phyloP scores from a whole-genome alignment of 768 basidiomycete species.

The Hericium erinaceus region DNA sequence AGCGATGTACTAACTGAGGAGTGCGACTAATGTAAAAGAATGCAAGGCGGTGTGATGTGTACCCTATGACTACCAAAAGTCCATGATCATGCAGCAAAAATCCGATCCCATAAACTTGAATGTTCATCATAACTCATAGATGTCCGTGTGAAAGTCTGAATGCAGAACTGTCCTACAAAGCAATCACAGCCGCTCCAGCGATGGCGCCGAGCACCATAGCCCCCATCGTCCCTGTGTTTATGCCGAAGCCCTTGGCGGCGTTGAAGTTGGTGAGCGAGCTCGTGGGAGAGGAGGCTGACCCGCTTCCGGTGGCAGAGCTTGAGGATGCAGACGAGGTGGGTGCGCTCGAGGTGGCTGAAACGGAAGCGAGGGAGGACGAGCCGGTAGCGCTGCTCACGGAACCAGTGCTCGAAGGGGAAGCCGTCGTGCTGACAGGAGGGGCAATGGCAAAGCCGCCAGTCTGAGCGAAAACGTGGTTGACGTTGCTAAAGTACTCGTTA shows the following conservation, averaged over 20 bases:
- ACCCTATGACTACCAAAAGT: neutral
- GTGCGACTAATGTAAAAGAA: neutral
- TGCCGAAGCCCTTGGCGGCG: neutral
- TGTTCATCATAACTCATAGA: no score
- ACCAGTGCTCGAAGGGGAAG: neutral
- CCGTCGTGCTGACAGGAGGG: constrained; percentile 1
- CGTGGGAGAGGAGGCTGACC: neutral
- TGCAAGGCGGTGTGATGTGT: neutral
- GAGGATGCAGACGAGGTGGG: neutral
- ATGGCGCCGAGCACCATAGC: constrained; percentile 1
- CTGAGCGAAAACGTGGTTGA: neutral
- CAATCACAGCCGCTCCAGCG: neutral
- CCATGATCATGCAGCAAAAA: neutral
- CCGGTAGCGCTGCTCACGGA: neutral
- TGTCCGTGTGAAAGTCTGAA: neutral
- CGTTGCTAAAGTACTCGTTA: constrained; percentile 1
- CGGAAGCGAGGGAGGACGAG: neutral
- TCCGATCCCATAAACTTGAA: no score
- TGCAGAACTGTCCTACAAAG: neutral
- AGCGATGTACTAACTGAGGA: neutral
- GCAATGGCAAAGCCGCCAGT: neutral
- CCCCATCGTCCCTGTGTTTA: neutral
- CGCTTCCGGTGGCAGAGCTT: neutral
- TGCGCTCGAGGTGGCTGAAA: neutral
- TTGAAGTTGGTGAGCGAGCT: neutral